Percentiles rank a stretch among this genome's conserved stretches.
Evolutionary conservation across 2,329 filamentous ascomycete genomes (phyloP).

Genomic region (Akanthomyces muscarius): DNA sequence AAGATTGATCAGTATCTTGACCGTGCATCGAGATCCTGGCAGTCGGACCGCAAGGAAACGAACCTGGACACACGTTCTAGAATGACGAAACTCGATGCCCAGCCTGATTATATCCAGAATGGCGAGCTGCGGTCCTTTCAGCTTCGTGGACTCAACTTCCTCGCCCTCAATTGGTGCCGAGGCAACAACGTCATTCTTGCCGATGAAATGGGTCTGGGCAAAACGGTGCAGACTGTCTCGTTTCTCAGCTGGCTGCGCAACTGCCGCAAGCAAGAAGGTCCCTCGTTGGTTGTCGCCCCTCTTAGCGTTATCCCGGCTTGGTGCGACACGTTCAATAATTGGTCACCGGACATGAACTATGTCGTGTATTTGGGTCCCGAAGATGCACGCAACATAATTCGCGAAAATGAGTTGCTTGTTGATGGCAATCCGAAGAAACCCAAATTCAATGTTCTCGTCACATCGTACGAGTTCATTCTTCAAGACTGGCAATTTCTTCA

Average conservation of each 20-base stretch:
- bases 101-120: conserved; percentile 79
- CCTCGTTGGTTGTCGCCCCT: conserved; percentile 94
- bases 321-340: conserved; percentile 96
- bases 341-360: conserved; percentile 95
- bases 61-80: conserved; percentile 70
- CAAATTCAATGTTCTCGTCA: conserved; percentile 97
- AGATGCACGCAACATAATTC: conserved; percentile 78
- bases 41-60: conserved; percentile 73
- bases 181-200: conserved; percentile 94
- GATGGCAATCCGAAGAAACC: conserved; percentile 83
- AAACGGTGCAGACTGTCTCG: conserved; percentile 94
- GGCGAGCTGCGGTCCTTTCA: conserved; percentile 91
- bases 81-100: conserved; percentile 70
- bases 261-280: conserved; percentile 82
- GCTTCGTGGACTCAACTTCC: conserved; percentile 87
- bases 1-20: conserved; percentile 92
- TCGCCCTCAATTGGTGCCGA: conserved; percentile 93
- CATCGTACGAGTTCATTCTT: conserved; percentile 95
- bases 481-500: conserved; percentile 79
- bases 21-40: conserved; percentile 73
- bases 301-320: conserved; percentile 96
- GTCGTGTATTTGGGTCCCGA: conserved; percentile 94
- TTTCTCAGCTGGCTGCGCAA: conserved; percentile 98
- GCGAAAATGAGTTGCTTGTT: conserved; percentile 82
- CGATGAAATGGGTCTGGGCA: conserved; percentile 97